A percentile compares a stretch with the other conserved stretches of the same genome.
Conservation (phyloP, 2,329 filamentous ascomycete genomes). For the Fusarium fracticaudum region DNA sequence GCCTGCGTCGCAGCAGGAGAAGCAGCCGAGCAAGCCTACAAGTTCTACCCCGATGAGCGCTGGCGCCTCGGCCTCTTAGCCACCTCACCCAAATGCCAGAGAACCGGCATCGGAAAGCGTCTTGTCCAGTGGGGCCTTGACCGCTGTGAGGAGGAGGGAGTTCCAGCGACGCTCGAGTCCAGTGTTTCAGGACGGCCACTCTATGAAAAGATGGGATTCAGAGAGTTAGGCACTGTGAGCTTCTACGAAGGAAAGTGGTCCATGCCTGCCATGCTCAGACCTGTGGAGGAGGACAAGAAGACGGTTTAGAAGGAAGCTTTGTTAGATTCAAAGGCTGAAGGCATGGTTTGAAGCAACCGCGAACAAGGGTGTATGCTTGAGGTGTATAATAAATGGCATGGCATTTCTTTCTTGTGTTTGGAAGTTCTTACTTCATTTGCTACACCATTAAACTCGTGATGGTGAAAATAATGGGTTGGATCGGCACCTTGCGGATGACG, state of each 20-base stretch:
- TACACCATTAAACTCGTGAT: not conserved
- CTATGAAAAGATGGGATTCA: constrained; percentile 22
- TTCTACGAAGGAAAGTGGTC: not conserved
- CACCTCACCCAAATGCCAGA: constrained; percentile 12
- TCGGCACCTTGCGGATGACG: too few species aligned
- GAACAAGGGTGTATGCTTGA: too few species aligned
- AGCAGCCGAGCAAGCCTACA: not conserved
- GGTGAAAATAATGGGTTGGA: not conserved
- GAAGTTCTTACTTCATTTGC: not conserved
- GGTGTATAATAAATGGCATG: not conserved
- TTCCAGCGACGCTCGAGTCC: constrained; percentile 13
- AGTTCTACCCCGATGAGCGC: constrained; percentile 10
- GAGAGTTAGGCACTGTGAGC: not conserved
- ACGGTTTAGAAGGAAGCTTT: not conserved
- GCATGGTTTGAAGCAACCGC: not conserved
- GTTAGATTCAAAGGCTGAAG: not conserved
- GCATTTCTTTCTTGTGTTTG: not conserved
- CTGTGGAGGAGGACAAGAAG: not conserved
- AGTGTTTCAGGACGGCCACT: not conserved
- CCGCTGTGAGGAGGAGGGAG: constrained; percentile 16
- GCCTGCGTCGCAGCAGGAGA: not conserved
- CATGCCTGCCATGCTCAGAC: constrained; percentile 10
- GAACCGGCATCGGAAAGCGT: constrained; percentile 14
- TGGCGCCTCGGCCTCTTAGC: constrained; percentile 19
- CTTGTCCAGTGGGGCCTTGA: constrained; percentile 24